A percentile compares a stretch with the other conserved stretches of the same genome.
Conservation (phyloP, 2,329 filamentous ascomycete species). For the Aspergillus sp. region DNA sequence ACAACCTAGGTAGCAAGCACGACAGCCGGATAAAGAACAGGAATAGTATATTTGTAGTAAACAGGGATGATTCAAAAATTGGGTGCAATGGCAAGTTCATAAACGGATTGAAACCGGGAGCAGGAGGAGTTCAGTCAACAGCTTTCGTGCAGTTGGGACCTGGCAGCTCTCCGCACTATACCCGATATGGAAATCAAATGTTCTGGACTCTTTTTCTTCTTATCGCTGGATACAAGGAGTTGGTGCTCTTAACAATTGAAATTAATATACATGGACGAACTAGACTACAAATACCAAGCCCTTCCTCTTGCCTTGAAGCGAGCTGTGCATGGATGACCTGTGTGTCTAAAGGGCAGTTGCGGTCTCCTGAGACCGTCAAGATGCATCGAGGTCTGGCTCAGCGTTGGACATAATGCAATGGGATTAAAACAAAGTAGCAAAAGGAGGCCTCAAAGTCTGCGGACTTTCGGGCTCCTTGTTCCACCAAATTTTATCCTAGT, state of each 20-base stretch:
- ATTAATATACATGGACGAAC: conserved; percentile 12
- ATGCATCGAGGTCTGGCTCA: background rate
- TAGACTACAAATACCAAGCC: background rate
- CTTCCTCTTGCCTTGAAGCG: background rate
- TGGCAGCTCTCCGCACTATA: conserved; percentile 32
- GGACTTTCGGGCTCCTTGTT: conserved; percentile 78
- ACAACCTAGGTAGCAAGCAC: conserved; percentile 1
- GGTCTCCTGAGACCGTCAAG: background rate
- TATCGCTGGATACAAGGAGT: background rate
- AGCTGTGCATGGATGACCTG: too few species aligned
- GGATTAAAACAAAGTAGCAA: background rate
- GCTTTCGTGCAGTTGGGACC: conserved; percentile 26
- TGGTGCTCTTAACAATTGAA: background rate
- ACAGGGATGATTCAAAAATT: background rate
- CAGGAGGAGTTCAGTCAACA: conserved; percentile 16
- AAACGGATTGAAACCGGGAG: conserved; percentile 5
- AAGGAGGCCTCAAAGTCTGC: conserved; percentile 60
- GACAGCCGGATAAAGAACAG: background rate
- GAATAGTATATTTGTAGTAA: background rate
- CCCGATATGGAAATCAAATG: conserved; percentile 24
- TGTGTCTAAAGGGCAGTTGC: background rate
- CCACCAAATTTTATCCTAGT: conserved; percentile 96
- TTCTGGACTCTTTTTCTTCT: background rate
- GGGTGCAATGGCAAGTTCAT: background rate
- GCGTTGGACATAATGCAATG: background rate